Conservation (phyloP, 169 alveolate genomes). For the Plasmodium sp. region DNA sequence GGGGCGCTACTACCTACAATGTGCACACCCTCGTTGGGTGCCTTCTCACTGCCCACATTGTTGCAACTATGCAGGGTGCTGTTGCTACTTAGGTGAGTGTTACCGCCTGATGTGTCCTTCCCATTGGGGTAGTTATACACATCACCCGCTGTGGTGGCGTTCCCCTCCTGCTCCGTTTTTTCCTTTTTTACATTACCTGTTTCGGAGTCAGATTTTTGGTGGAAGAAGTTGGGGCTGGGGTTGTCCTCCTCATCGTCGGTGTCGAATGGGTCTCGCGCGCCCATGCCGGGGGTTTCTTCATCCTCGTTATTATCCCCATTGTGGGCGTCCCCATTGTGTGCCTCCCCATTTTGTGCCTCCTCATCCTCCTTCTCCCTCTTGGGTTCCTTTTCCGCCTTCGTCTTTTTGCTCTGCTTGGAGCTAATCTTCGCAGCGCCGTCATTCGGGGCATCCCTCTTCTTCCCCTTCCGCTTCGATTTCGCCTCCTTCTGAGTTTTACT, state of each 20-base stretch:
- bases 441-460: background rate
- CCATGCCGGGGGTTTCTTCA: background rate
- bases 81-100: background rate
- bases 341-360: background rate
- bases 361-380: background rate
- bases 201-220: conserved; percentile 38
- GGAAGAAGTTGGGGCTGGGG: conserved; percentile 13
- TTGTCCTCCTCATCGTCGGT: conserved; percentile 6
- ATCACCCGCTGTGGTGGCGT: background rate
- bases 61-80: background rate
- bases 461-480: conserved; percentile 27
- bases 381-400: background rate
- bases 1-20: background rate
- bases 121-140: background rate
- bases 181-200: conserved; percentile 57
- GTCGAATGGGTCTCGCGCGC: background rate
- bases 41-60: background rate
- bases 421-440: background rate
- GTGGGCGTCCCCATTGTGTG: background rate
- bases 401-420: conserved; percentile 2
- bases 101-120: background rate
- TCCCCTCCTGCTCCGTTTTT: background rate
- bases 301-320: background rate
- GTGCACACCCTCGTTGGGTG: background rate
- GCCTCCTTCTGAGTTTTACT: conserved; percentile 30